Base-by-base conservation (phyloP, 2,329 filamentous ascomycete species). In the Monilinia polystroma region DNA sequence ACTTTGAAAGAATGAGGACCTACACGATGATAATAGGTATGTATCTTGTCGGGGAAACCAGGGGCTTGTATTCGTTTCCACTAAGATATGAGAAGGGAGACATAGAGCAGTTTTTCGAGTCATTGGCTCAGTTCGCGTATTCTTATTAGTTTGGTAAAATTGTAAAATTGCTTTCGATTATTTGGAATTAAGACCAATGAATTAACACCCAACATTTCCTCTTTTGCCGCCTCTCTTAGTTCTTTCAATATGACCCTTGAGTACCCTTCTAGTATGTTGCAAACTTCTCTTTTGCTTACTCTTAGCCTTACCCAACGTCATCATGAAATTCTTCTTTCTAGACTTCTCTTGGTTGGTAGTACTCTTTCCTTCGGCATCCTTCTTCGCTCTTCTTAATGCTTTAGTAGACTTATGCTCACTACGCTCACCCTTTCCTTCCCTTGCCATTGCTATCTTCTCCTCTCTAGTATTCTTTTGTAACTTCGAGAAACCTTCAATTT, bases 261-360 rank as follows among this genome's bases (percentile, higher is more conserved):
- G 79, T 47, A 93, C 87, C 80, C 90, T 92, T 75, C 86, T 87
- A 70, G 92, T 93, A 80, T 97, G 90, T 16, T 91, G 87, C 78
- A 99, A 81, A 85, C 92, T 97, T 75, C 93, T 86, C 88, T 97
- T 97, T 76, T 95, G 90, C 84, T 98, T 99, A 72, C 85, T 86
- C 84, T 95, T 96, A 14, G 95, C 95, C 83, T 99, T 98, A 68
- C 94, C 92, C 68, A 99, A 80, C 51, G 94, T 98, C 95, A 99
- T 99, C 74, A 99, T 78, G 80, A 99, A 96, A 79, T 99, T 99
- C 90, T 99, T 99, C 85, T 92, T 92, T 73, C 94, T 84, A 53
- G 91, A 87, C 86, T 99, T 99, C 83, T 99, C 95, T 81, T 91
- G 91, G 80, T 99, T 99, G 72, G 94, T 98, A 49, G 92, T 93